Base-by-base conservation (phyloP, 257 asterid genomes). In the Solanum bukasovii region DNA sequence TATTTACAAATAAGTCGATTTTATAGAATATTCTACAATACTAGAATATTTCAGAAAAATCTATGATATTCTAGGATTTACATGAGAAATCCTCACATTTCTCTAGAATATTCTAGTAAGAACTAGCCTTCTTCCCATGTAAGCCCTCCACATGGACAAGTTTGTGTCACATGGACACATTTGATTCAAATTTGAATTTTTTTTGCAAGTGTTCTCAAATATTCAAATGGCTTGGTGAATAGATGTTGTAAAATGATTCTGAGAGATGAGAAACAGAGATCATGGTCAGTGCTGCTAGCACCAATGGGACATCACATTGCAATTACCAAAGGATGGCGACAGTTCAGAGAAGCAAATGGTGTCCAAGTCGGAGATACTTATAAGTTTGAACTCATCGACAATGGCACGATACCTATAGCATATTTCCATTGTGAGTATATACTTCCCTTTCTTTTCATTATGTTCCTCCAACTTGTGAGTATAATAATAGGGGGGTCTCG, bases 321-420 rank as follows among this genome's bases (percentile, higher is more conserved):
- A 23, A 29, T 87, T 49, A 70, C 63, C 6, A 52, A 40, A 9
- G 87, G 89, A 44, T 87, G 87, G 83, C 35, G 12, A 21, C 23
- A 34, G 18, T 87, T 87, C 44, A 38, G 46, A 21, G 35, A 27
- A 29, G 87, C 42, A 68, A 87, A 87, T 49, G 73, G 14, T 70
- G 29, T 87, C 35, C 49, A 87, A 68, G 23, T 49, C 8, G 86
- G 89, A 38, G 81, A 79, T 61, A 25, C 86, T 20, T 87, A 44
- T 65, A 42, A 70, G 84, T 33, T 87, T 68, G 89, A 87, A 79
- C 89, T 87, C 23, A 59, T 87, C 52, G 61, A 87, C 34, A 87
- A 87, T 79, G 87, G 75, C 40, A 33, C 75, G 5, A 23, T 72
- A 13, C 89, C 89, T 8, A 6, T 87, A 10, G n/a, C 34, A 4